Percentiles rank a stretch among this genome's conserved stretches.
Evolutionary conservation across 2,329 filamentous ascomycete genomes (phyloP).

Genomic region (Xylogone sp.): DNA sequence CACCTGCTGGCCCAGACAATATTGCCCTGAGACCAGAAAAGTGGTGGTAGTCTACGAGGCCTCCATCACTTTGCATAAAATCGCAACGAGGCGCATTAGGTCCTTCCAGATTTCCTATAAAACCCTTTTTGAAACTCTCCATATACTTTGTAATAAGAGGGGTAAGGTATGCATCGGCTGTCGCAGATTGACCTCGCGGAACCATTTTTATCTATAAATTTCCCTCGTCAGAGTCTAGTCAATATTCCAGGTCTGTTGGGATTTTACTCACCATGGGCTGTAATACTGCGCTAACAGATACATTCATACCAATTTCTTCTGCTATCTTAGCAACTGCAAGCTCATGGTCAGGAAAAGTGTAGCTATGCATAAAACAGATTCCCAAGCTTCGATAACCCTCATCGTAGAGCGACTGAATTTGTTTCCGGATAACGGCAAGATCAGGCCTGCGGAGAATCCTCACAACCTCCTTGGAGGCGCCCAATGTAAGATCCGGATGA

Average conservation of each 20-base stretch:
- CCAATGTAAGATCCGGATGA: slow-evolving; percentile 50
- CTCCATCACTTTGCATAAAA: slow-evolving; percentile 74
- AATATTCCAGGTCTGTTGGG: slow-evolving; percentile 59
- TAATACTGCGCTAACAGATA: too few species aligned
- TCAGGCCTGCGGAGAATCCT: slow-evolving; percentile 53
- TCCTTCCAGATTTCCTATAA: slow-evolving; percentile 54
- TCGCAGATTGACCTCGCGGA: slow-evolving; percentile 60
- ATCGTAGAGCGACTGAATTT: slow-evolving; percentile 54
- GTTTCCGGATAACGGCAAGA: slow-evolving; percentile 29
- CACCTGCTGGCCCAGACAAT: slow-evolving; percentile 72
- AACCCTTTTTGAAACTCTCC: slow-evolving; percentile 56
- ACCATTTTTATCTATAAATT: slow-evolving; percentile 61
- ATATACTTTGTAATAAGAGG: slow-evolving; percentile 65
- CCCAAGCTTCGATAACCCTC: slow-evolving; percentile 57
- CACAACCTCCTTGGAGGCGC: slow-evolving; percentile 61
- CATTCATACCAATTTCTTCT: slow-evolving; percentile 62
- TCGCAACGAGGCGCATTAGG: slow-evolving; percentile 28
- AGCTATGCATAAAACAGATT: slow-evolving; percentile 64
- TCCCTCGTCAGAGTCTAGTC: slow-evolving; percentile 58
- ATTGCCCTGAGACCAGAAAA: slow-evolving; percentile 83
- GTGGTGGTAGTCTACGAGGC: slow-evolving; percentile 65
- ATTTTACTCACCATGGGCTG: slow-evolving; percentile 11
- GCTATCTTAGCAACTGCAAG: slow-evolving; percentile 56
- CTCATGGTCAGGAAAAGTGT: slow-evolving; percentile 63
- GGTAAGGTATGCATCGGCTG: slow-evolving; percentile 64